Conservation (phyloP, 2,329 filamentous ascomycete genomes). For the Aspergillus flavus region DNA sequence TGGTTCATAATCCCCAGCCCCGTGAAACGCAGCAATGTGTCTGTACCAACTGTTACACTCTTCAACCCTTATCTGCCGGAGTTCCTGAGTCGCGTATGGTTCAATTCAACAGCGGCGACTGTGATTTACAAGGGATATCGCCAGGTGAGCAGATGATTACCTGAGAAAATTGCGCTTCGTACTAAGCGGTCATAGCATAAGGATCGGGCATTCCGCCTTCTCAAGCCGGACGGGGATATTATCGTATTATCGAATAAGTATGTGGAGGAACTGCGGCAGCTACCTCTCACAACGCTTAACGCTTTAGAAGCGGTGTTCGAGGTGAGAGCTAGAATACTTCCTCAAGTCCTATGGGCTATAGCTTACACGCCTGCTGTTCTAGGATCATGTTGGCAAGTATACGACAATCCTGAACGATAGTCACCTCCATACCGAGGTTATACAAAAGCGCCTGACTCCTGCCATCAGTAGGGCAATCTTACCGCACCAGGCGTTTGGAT, state of each 20-base stretch:
- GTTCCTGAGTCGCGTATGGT: background rate
- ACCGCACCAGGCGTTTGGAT: too few relatives aligned
- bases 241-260: background rate
- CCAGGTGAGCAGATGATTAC: background rate
- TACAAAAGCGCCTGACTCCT: background rate
- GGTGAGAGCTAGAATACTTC: background rate
- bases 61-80: background rate
- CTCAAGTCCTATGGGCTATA: background rate
- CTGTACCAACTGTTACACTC: background rate
- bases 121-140: background rate
- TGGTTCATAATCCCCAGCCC: background rate
- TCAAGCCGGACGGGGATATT: background rate
- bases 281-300: background rate
- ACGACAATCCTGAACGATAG: background rate
- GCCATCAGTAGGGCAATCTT: background rate
- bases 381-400: background rate
- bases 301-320: background rate
- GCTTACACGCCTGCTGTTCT: background rate
- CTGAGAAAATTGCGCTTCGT: background rate
- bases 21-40: background rate
- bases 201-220: background rate
- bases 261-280: background rate
- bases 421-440: background rate
- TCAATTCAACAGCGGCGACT: background rate
- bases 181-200: background rate